Percentiles rank a stretch among this genome's conserved stretches.
Evolutionary conservation across 2,329 filamentous ascomycete species (phyloP).

Genomic region (Magnaporthiopsis poae): DNA sequence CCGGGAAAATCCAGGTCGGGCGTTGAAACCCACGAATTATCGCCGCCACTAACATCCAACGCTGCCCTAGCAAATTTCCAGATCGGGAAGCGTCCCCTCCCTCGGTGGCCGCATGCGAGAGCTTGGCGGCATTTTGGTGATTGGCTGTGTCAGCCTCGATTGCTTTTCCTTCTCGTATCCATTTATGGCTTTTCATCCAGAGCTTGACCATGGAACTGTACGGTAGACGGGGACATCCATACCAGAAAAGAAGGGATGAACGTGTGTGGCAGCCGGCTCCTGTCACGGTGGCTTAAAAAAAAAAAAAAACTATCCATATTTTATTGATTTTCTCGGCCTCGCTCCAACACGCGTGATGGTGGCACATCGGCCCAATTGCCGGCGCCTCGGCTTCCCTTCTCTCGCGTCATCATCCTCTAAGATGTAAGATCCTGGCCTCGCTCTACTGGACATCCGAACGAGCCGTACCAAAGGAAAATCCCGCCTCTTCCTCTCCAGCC

Average conservation of each 20-base stretch:
- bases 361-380: not conserved
- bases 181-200: not conserved
- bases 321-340: not conserved
- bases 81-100: not conserved
- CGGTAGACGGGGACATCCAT: too few relatives aligned
- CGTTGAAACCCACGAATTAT: not conserved
- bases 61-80: not conserved
- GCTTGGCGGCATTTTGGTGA: not conserved
- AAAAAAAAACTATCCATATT: not conserved
- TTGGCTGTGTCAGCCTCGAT: not conserved
- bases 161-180: too few relatives aligned
- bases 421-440: not conserved
- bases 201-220: not conserved
- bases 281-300: too few relatives aligned
- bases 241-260: not conserved
- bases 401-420: not conserved
- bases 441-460: not conserved
- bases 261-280: too few relatives aligned
- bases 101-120: not conserved
- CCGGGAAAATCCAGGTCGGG: not conserved
- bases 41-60: not conserved
- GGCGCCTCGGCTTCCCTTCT: not conserved
- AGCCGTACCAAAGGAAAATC: not conserved
- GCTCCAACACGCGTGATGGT: not conserved
- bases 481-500: not conserved